Base-by-base conservation (phyloP, 2,329 filamentous ascomycete genomes). In the Monilinia vaccinii-corymbosi region DNA sequence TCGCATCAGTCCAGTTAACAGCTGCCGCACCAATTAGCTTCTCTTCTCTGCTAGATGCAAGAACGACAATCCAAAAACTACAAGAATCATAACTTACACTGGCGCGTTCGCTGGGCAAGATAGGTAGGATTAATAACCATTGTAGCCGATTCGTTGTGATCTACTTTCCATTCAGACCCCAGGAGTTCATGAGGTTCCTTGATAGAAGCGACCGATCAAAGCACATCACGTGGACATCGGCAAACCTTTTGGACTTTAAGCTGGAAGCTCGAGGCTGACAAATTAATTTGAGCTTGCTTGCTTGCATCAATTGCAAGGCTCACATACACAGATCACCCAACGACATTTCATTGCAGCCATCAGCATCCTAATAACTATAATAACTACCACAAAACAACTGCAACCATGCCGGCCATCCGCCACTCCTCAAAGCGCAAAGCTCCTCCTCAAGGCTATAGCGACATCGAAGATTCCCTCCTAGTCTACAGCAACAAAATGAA, bases 101-200 rank as follows among this genome's bases (percentile, higher is more conserved):
- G 84, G 75, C 85, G 83, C 76, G 88, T 89, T 76, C 82, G 83
- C 75, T 88, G 84, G 72, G 89, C 93, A 73, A 97, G 90, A 77
- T 92, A 91, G 64, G 93, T 97, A 68, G 93, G 91, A 77, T 91
- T 89, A 77, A 97, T 91, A 75, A 91, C 85, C 89, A 92, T 92
- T 69, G 72, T 80, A 45, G 78, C 53, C 53, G 56, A 36, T 38
- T 48, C 58, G 55, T 44, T 55, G 25, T 56, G 25, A 58, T 60
- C 51, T 53, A 34, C 11, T 32, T 13, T 57, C 51, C 42, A 40
- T 50, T 23, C 25, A 32, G 25, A 44, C 34, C 50, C 4, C 23
- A 59, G 18, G 47, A 55, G 49, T n/a, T n/a, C n/a, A 40, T 50
- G 57, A 46, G 57, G 56, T 53, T 58, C 56, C 28, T 53, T 47